These are phyloP conservation scores for Sarocladiaceae sp. DNA, from an alignment of 2,329 filamentous ascomycete genomes.

Conservation along the genomic window DNA sequence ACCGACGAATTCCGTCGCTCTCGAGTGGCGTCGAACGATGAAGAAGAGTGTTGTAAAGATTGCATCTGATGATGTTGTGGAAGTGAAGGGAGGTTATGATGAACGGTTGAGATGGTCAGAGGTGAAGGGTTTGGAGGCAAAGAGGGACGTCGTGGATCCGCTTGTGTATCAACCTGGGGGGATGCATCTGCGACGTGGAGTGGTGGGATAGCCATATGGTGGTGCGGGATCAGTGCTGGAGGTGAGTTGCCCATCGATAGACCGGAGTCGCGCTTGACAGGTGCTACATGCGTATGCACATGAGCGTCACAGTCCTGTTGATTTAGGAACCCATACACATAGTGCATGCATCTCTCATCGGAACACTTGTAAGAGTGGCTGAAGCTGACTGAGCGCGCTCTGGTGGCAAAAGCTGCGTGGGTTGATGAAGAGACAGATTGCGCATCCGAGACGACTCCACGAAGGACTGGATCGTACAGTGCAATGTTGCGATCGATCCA, in stretches of 20 bases:
- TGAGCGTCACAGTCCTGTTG: slow-evolving; percentile 49
- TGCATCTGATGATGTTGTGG: not conserved
- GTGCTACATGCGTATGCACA: slow-evolving; percentile 37
- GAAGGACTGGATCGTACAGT: slow-evolving; percentile 43
- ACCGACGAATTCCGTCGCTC: slow-evolving; percentile 13
- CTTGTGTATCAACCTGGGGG: not conserved
- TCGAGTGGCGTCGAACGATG: not conserved
- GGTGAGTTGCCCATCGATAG: slow-evolving; percentile 28
- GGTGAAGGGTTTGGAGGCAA: not conserved
- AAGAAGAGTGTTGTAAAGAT: not conserved
- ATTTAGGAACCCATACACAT: slow-evolving; percentile 53
- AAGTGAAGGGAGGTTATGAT: not conserved
- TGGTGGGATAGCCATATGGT: not conserved
- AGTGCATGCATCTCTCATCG: slow-evolving; percentile 51
- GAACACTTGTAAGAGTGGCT: slow-evolving; percentile 45
- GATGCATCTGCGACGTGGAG: slow-evolving; percentile 5
- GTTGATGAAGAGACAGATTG: not conserved
- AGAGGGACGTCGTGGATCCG: not conserved
- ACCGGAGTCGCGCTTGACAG: slow-evolving; percentile 39
- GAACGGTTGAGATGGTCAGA: not conserved
- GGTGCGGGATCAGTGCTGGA: slow-evolving; percentile 16
- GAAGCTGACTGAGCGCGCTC: not conserved
- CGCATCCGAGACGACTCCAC: slow-evolving; percentile 10
- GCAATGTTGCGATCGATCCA: slow-evolving; percentile 52
- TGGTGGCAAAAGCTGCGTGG: not conserved